phyloP scores from a whole-genome alignment of 441 rosid genomes.

The Viola pubescens region DNA sequence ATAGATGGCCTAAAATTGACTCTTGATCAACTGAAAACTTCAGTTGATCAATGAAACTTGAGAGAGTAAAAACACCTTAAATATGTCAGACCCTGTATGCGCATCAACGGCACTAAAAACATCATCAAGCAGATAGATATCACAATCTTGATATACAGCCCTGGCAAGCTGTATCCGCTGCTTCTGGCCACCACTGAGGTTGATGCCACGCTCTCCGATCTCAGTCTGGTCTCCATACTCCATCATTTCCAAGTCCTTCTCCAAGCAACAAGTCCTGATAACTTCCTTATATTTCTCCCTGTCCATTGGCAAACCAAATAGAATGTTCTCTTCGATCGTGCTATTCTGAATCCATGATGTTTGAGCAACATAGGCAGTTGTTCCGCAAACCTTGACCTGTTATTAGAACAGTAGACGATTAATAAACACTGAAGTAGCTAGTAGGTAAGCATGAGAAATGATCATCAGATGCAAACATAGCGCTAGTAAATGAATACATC shows the following conservation, averaged over 20 bases:
- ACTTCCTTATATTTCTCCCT: constrained; percentile 49
- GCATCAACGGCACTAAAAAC: constrained; percentile 98
- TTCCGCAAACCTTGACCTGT: constrained; percentile 70
- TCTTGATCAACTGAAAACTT: too few species aligned
- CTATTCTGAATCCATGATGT: constrained; percentile 95
- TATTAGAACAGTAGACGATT: constrained; percentile 3
- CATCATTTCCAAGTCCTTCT: constrained; percentile 88
- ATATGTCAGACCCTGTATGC: constrained; percentile 86
- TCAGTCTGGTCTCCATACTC: constrained; percentile 91
- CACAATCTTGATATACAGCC: constrained; percentile 90
- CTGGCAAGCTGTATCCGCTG: constrained; percentile 89
- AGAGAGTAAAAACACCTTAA: constrained; percentile 56
- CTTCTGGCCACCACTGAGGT: constrained; percentile 96
- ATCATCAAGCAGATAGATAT: constrained; percentile 85
- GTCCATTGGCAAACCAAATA: constrained; percentile 76
- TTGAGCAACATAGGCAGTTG: constrained; percentile 86
- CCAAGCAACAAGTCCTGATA: constrained; percentile 65
- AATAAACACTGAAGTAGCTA: background rate
- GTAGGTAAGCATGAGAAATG: too few species aligned
- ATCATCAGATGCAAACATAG: background rate
- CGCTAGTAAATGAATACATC: background rate
- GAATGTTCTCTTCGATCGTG: constrained; percentile 77
- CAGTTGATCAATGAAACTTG: too few species aligned
- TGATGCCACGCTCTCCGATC: constrained; percentile 93
- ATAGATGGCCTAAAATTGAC: background rate